phyloP scores from a whole-genome alignment of 768 basidiomycete species.

The Collybia nuda region DNA sequence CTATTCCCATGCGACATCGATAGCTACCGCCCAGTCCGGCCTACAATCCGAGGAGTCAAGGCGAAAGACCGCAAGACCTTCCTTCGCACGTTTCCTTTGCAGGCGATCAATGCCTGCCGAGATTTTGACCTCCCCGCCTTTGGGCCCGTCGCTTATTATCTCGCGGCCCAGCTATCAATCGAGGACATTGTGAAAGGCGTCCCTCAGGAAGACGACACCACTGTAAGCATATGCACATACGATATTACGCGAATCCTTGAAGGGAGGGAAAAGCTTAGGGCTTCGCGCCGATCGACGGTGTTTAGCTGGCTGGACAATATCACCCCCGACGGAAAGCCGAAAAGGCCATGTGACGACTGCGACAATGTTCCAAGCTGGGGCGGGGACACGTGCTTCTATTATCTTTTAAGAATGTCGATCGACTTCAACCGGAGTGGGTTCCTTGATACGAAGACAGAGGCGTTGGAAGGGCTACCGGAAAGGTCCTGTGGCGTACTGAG shows the following conservation, averaged over 20 bases:
- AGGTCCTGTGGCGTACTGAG: constrained; percentile 2
- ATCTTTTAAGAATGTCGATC: constrained; percentile 3
- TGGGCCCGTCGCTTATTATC: constrained; percentile 21
- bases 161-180: constrained; percentile 18
- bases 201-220: constrained; percentile 7
- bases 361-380: not conserved
- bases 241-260: constrained; percentile 11
- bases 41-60: constrained; percentile 5
- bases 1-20: constrained; percentile 9
- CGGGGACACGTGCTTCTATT: constrained; percentile 8
- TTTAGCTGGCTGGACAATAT: constrained; percentile 15
- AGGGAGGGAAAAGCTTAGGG: constrained; percentile 15
- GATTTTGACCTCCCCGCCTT: constrained; percentile 12
- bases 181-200: constrained; percentile 17
- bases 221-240: not conserved
- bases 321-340: constrained; percentile 3
- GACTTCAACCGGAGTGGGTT: constrained; percentile 10
- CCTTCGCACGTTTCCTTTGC: constrained; percentile 13
- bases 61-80: constrained; percentile 6
- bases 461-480: constrained; percentile 8
- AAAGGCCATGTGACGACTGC: constrained; percentile 4
- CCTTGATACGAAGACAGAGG: constrained; percentile 11
- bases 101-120: constrained; percentile 15
- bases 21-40: not conserved
- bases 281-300: constrained; percentile 12